Evolutionary conservation across 768 basidiomycete species (phyloP).

Genomic region (Rhodotorula toruloides): DNA sequence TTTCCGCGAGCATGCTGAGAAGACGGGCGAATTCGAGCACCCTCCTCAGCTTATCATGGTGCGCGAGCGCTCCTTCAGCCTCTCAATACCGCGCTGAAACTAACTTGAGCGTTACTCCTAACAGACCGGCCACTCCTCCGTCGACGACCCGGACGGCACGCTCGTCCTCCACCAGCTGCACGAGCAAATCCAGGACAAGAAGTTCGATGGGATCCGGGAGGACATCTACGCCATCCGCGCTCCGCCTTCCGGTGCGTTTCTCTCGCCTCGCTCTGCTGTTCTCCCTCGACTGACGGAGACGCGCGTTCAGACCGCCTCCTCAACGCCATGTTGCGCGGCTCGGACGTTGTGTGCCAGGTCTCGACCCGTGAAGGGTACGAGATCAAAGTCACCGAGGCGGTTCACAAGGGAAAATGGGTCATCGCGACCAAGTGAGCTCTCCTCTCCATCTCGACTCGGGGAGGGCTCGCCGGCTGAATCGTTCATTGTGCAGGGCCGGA

Average conservation of each 20-base stretch:
- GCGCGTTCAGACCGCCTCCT: constrained; percentile 45
- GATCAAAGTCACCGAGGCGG: constrained; percentile 68
- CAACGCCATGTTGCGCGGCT: constrained; percentile 80
- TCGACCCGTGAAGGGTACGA: constrained; percentile 94
- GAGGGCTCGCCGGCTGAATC: constrained; percentile 83
- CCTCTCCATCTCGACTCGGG: constrained; percentile 80
- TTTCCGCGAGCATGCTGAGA: constrained; percentile 63
- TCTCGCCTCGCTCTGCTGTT: background rate
- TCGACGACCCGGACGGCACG: constrained; percentile 84
- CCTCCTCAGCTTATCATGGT: constrained; percentile 48
- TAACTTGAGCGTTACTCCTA: background rate
- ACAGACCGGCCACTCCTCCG: constrained; percentile 70
- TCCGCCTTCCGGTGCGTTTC: constrained; percentile 54
- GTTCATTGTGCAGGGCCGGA: constrained; percentile 59
- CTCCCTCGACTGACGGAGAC: background rate
- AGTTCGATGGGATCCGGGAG: constrained; percentile 14
- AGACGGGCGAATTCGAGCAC: constrained; percentile 21
- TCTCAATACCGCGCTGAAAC: background rate
- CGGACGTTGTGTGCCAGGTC: constrained; percentile 83
- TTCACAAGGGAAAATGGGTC: constrained; percentile 81
- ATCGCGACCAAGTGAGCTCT: constrained; percentile 80
- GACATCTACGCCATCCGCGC: constrained; percentile 67
- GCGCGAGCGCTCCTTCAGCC: background rate
- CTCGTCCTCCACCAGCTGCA: constrained; percentile 20
- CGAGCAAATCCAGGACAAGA: constrained; percentile 7